These are phyloP conservation scores for Aphanocladium album DNA, from an alignment of 2,329 filamentous ascomycete species.

Conservation along the genomic window DNA sequence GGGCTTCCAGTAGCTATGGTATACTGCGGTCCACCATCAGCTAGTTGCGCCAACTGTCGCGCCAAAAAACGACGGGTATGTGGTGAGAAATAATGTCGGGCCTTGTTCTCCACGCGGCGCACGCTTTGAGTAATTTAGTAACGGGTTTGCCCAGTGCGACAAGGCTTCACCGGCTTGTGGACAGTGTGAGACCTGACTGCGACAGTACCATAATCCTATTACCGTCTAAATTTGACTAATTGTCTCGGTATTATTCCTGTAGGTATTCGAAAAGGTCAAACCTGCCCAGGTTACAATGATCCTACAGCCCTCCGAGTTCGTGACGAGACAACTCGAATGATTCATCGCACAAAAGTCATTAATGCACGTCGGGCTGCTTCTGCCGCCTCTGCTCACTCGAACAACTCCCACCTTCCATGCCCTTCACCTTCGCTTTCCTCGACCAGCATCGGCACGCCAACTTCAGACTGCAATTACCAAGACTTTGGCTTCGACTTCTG, in stretches of 20 bases:
- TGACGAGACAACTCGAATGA: conserved; percentile 13
- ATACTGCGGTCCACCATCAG: conserved; percentile 10
- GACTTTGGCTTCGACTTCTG: not conserved
- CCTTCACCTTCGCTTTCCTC: not conserved
- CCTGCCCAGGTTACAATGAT: conserved; percentile 12
- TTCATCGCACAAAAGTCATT: not conserved
- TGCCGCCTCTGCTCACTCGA: not conserved
- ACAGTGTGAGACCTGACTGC: not conserved
- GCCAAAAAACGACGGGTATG: conserved; percentile 11
- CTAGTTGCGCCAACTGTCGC: conserved; percentile 7
- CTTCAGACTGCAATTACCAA: too few species aligned
- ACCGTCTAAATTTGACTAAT: not conserved
- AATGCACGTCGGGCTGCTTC: not conserved
- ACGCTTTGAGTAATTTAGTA: too few species aligned
- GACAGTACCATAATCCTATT: too few species aligned
- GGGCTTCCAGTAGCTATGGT: not conserved
- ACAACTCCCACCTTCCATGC: not conserved
- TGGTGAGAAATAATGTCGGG: not conserved
- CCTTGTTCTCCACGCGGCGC: not conserved
- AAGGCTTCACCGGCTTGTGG: not conserved
- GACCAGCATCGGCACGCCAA: not conserved
- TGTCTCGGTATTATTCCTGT: not conserved
- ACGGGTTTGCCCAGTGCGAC: not conserved
- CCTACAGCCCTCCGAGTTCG: conserved; percentile 4
- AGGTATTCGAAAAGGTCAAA: conserved; percentile 9